phyloP scores from a whole-genome alignment of 2,329 filamentous ascomycete species.

The Oidium heveae region DNA sequence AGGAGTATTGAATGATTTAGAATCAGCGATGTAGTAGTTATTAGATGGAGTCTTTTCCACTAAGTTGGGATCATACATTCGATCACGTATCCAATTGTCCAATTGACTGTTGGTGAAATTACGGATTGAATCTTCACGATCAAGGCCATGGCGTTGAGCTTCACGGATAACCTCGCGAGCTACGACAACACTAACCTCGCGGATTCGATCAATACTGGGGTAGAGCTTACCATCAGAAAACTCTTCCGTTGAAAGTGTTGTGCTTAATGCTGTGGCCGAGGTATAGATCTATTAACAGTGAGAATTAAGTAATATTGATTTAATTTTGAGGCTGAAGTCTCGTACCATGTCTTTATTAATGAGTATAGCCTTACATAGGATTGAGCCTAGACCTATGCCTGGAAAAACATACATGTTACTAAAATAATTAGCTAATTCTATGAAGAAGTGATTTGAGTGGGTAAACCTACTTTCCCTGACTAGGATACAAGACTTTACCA shows the following conservation, averaged over 20 bases:
- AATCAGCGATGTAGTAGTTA: too few relatives aligned
- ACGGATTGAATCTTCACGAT: slow-evolving; percentile 32
- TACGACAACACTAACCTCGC: slow-evolving; percentile 52
- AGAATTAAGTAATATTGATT: not conserved
- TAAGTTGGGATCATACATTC: slow-evolving; percentile 44
- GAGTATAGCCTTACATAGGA: slow-evolving; percentile 40
- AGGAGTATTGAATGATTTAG: too few relatives aligned
- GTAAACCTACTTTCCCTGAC: slow-evolving; percentile 20
- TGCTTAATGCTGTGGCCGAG: slow-evolving; percentile 47
- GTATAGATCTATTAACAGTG: slow-evolving; percentile 40
- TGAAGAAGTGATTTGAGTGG: not conserved
- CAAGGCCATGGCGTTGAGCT: slow-evolving; percentile 41
- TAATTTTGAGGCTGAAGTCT: not conserved
- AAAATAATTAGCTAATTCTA: not conserved
- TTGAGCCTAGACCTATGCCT: slow-evolving; percentile 55
- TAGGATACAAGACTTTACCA: slow-evolving; percentile 21
- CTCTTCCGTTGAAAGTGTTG: slow-evolving; percentile 37
- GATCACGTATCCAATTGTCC: slow-evolving; percentile 44
- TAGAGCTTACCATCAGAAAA: slow-evolving; percentile 34
- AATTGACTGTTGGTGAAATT: slow-evolving; percentile 19
- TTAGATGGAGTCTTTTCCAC: not conserved
- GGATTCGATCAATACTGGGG: slow-evolving; percentile 48
- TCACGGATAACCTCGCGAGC: slow-evolving; percentile 49
- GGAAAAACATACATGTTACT: slow-evolving; percentile 77
- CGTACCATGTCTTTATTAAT: slow-evolving; percentile 18